Evolutionary conservation across 495 filamentous ascomycete genomes (phyloP).

Genomic region (Aspergillus baeticus): DNA sequence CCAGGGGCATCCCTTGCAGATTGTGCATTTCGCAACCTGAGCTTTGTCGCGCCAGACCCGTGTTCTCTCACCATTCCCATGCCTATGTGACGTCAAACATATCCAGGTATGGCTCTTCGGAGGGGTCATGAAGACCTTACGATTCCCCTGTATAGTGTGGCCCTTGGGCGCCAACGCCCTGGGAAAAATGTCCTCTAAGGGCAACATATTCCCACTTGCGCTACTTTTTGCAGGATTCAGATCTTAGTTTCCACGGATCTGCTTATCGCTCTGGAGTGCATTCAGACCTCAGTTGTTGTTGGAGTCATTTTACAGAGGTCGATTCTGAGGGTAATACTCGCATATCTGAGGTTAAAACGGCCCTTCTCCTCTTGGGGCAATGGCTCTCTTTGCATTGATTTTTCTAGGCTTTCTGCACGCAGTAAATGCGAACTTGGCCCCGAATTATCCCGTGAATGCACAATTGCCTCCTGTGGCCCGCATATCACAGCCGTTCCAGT

Average conservation of each 20-base stretch:
- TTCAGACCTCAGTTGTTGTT: constrained; percentile 5
- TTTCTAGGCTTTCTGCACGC: constrained; percentile 32
- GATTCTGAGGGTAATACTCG: constrained; percentile 15
- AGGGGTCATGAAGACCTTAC: constrained; percentile 35
- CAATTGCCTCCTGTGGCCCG: constrained; percentile 76
- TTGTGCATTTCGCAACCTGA: constrained; percentile 35
- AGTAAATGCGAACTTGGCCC: constrained; percentile 43
- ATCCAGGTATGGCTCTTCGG: constrained; percentile 46
- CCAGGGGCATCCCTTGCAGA: constrained; percentile 40
- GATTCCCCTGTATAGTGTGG: constrained; percentile 32
- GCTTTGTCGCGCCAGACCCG: constrained; percentile 19
- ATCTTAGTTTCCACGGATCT: constrained; percentile 13
- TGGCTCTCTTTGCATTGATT: constrained; percentile 32
- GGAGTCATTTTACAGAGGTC: constrained; percentile 1
- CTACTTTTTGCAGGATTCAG: constrained; percentile 7
- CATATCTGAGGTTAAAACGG: constrained; percentile 10
- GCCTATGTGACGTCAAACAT: constrained; percentile 45
- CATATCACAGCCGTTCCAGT: constrained; percentile 60
- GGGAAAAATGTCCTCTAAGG: constrained; percentile 26
- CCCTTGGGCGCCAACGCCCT: constrained; percentile 33
- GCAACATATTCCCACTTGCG: constrained; percentile 21
- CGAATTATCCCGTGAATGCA: constrained; percentile 71
- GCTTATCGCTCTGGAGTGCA: background rate
- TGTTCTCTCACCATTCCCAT: constrained; percentile 33
- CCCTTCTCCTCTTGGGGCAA: constrained; percentile 19